These are phyloP conservation scores for Ilyonectria robusta DNA, from an alignment of 2,329 filamentous ascomycete species.

Conservation along the genomic window DNA sequence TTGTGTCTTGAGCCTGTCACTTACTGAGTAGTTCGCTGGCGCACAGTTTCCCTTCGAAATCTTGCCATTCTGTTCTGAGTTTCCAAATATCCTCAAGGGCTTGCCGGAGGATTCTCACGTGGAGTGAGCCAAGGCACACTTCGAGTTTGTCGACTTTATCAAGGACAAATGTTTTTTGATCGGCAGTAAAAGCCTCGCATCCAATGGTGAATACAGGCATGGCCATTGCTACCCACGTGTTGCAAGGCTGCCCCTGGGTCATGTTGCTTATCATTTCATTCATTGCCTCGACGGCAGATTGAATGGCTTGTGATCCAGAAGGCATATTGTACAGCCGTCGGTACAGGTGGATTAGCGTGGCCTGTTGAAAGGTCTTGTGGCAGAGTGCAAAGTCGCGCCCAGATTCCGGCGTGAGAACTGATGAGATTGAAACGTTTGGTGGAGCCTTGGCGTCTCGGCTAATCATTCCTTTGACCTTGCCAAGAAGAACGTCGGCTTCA, in stretches of 20 bases:
- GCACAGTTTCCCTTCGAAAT: conserved; percentile 39
- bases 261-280: conserved; percentile 45
- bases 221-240: conserved; percentile 51
- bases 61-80: conserved; percentile 36
- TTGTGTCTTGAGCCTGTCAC: not conserved
- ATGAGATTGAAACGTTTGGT: conserved; percentile 38
- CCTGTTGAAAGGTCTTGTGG: conserved; percentile 47
- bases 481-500: conserved; percentile 41
- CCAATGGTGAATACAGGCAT: conserved; percentile 50
- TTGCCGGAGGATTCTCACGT: conserved; percentile 45
- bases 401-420: conserved; percentile 41
- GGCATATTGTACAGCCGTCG: conserved; percentile 40
- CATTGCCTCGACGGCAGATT: conserved; percentile 36
- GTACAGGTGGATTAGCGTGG: conserved; percentile 46
- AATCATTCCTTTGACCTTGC: conserved; percentile 44
- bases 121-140: conserved; percentile 44
- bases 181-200: conserved; percentile 42
- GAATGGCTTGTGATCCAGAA: conserved; percentile 36
- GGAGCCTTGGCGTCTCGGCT: conserved; percentile 37
- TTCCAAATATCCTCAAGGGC: conserved; percentile 48
- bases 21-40: conserved; percentile 41
- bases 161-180: conserved; percentile 39
- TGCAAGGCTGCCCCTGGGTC: conserved; percentile 48
- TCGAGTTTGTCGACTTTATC: conserved; percentile 48
- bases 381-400: conserved; percentile 45